These are phyloP conservation scores for Fusarium veterinarium DNA, from an alignment of 2,329 filamentous ascomycete genomes.

Conservation along the genomic window DNA sequence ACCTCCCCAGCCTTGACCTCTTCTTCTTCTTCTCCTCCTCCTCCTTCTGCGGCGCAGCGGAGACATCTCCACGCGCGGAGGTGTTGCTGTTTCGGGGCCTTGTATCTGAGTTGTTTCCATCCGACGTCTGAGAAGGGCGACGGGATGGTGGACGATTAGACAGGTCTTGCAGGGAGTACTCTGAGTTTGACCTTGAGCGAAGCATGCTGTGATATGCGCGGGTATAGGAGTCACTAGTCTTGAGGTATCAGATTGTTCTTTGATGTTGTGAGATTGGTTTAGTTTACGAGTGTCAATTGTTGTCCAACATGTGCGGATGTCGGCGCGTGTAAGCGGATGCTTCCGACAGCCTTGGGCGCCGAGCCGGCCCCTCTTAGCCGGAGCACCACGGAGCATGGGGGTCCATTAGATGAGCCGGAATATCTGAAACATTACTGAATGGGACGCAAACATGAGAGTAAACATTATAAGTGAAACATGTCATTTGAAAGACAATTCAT, in stretches of 20 bases:
- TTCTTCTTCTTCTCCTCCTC: neutral
- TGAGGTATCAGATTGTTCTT: neutral
- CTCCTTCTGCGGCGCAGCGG: conserved; percentile 39
- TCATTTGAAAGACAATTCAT: neutral
- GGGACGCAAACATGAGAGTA: neutral
- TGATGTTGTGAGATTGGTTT: neutral
- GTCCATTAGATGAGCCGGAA: neutral
- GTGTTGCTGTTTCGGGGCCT: conserved; percentile 17
- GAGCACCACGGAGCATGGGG: conserved; percentile 4
- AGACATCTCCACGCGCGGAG: conserved; percentile 30
- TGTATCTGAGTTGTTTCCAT: neutral
- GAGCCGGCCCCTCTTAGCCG: conserved; percentile 32
- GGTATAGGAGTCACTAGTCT: neutral
- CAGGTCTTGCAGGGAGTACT: conserved; percentile 40
- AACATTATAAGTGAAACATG: neutral
- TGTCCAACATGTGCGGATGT: conserved; percentile 26
- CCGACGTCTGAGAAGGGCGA: neutral
- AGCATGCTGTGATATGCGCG: conserved; percentile 19
- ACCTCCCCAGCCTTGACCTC: conserved; percentile 18
- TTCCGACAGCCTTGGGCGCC: conserved; percentile 13
- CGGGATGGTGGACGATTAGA: neutral
- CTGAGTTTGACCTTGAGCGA: conserved; percentile 30
- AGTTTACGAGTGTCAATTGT: conserved; percentile 8
- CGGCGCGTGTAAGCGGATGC: conserved; percentile 14
- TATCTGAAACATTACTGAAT: neutral